Percentiles rank a stretch among this genome's conserved stretches.
phyloP scores from a whole-genome alignment of 2,329 filamentous ascomycete genomes.

The Ciborinia camelliae region DNA sequence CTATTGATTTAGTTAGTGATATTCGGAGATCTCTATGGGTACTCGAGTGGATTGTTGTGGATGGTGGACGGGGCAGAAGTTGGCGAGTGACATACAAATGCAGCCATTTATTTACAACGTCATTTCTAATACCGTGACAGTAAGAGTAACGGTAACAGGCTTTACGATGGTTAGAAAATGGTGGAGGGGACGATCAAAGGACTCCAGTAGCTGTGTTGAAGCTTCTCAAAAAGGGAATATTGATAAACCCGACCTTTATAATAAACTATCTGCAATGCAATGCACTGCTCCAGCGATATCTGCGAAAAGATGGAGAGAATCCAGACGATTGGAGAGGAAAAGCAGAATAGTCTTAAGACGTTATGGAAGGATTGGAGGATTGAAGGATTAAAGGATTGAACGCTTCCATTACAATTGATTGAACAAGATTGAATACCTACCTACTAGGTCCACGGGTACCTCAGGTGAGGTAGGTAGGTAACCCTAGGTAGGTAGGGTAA shows the following conservation, averaged over 20 bases:
- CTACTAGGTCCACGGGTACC: no score
- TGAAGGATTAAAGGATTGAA: no score
- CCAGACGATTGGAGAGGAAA: no score
- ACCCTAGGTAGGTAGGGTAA: no score
- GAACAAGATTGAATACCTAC: neutral
- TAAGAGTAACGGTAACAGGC: constrained; percentile 21
- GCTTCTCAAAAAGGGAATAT: neutral
- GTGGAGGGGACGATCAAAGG: neutral
- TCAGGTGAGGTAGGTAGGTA: no score
- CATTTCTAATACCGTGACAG: constrained; percentile 33
- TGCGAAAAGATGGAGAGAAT: neutral
- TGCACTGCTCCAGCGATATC: neutral
- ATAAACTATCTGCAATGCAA: no score
- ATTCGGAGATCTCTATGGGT: neutral
- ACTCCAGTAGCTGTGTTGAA: neutral
- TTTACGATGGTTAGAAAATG: constrained; percentile 14
- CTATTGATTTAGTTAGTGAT: constrained; percentile 28
- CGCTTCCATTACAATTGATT: no score
- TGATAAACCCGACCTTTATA: no score
- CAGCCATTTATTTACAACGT: constrained; percentile 38
- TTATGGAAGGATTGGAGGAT: no score
- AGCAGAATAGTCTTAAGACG: no score
- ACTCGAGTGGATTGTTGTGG: constrained; percentile 7
- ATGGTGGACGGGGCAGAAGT: constrained; percentile 5
- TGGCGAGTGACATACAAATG: constrained; percentile 35